Conservation (phyloP, 768 basidiomycete species). For the Hygrophorus pudorinus region DNA sequence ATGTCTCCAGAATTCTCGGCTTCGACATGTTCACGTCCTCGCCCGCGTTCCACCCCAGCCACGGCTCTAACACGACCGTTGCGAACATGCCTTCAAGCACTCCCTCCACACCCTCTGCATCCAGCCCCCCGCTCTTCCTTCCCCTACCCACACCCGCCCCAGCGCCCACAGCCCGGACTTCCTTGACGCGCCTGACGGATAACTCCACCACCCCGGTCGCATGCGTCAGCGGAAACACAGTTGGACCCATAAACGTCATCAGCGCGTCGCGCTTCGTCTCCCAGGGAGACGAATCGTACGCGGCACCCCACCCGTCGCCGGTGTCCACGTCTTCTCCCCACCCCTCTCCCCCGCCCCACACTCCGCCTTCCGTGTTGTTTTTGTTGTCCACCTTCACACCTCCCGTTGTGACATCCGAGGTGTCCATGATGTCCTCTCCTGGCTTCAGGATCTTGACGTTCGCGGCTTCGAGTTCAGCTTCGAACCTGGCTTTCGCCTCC, state of each 20-base stretch:
- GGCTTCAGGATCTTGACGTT: conserved; percentile 15
- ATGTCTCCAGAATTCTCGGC: conserved; percentile 5
- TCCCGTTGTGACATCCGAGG: no score
- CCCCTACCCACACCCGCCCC: neutral
- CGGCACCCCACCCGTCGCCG: neutral
- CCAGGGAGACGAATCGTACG: neutral
- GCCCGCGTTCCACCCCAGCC: conserved; percentile 31
- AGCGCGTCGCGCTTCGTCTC: conserved; percentile 12
- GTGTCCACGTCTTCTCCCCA: no score
- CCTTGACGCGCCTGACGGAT: conserved; percentile 40
- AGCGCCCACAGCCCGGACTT: neutral
- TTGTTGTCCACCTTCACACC: conserved; percentile 13
- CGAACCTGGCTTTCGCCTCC: conserved; percentile 22
- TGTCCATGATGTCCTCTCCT: neutral
- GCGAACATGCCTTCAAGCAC: conserved; percentile 38
- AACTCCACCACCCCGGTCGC: conserved; percentile 45
- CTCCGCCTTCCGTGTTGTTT: conserved; percentile 12
- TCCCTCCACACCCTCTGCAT: conserved; percentile 29
- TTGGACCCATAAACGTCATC: conserved; percentile 32
- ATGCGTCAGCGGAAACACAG: conserved; percentile 39
- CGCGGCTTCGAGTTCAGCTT: conserved; percentile 26
- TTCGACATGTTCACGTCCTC: conserved; percentile 3
- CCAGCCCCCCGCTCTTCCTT: neutral
- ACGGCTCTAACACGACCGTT: conserved; percentile 45
- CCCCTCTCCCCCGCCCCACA: conserved; percentile 2